Percentiles rank a stretch among this genome's conserved stretches.
Evolutionary conservation across 2,329 filamentous ascomycete genomes (phyloP).

Genomic region (Fusarium coicis): DNA sequence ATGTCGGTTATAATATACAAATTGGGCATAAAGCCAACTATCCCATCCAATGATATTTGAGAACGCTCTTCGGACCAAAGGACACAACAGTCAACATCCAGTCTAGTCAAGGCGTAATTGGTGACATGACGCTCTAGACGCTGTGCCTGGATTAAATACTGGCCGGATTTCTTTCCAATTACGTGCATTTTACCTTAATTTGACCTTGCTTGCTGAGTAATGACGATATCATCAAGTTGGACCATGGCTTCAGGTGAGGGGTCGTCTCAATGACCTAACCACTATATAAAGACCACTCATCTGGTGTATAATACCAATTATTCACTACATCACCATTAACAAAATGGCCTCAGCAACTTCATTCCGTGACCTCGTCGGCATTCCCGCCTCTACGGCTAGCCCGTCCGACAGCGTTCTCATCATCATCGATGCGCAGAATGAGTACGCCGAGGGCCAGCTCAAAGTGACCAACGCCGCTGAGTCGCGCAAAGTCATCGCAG

Average conservation of each 20-base stretch:
- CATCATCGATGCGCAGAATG: slow-evolving; percentile 78
- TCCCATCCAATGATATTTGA: neutral
- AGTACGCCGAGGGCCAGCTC: slow-evolving; percentile 70
- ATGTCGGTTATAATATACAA: neutral
- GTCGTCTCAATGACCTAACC: neutral
- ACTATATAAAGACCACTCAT: neutral
- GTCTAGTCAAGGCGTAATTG: neutral
- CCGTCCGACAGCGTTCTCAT: slow-evolving; percentile 68
- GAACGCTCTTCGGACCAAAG: slow-evolving; percentile 2
- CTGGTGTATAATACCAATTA: too few species aligned
- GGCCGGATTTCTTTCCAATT: neutral
- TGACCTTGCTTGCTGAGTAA: slow-evolving; percentile 6
- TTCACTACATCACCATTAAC: neutral
- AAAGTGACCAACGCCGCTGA: slow-evolving; percentile 63
- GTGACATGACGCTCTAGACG: neutral
- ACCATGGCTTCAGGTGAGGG: neutral
- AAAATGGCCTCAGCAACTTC: slow-evolving; percentile 15
- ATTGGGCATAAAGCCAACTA: neutral
- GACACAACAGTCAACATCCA: neutral
- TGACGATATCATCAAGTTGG: neutral
- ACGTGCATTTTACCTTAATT: neutral
- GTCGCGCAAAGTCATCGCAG: slow-evolving; percentile 66
- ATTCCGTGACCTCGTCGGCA: slow-evolving; percentile 54
- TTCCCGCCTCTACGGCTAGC: slow-evolving; percentile 65
- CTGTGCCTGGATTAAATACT: fast-evolving